phyloP scores from a whole-genome alignment of 2,329 filamentous ascomycete species.

The Rhynchosporium secalis region DNA sequence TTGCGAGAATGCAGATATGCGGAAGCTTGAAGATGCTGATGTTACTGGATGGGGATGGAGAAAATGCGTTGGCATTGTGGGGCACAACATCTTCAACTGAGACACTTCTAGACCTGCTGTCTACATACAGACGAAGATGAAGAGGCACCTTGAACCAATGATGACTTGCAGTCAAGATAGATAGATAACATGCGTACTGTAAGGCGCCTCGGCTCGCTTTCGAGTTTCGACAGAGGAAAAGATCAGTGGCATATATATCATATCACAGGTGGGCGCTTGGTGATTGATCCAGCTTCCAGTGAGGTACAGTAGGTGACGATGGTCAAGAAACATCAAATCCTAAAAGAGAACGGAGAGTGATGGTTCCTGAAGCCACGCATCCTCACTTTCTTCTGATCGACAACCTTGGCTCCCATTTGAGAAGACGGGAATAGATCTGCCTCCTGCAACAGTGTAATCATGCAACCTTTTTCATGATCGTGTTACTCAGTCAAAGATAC shows the following conservation, averaged over 20 bases:
- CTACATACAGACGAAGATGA: neutral
- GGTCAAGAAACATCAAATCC: neutral
- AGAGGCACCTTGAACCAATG: neutral
- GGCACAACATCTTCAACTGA: neutral
- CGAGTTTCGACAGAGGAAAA: no score
- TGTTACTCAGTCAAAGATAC: no score
- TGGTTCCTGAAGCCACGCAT: conserved; percentile 2
- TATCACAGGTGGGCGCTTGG: neutral
- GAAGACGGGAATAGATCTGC: conserved; percentile 11
- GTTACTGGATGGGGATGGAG: conserved; percentile 48
- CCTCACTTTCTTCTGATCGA: neutral
- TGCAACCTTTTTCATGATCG: no score
- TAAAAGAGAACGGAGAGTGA: neutral
- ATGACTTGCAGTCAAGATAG: neutral
- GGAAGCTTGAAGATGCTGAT: conserved; percentile 39
- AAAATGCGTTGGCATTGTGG: neutral
- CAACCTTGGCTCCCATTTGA: neutral
- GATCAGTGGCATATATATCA: neutral
- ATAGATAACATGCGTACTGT: neutral
- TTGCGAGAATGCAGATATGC: conserved; percentile 51
- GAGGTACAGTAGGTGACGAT: neutral
- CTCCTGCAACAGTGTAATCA: neutral
- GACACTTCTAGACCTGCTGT: neutral
- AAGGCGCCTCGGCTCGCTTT: no score
- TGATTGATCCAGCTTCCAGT: neutral